Evolutionary conservation across 768 basidiomycete species (phyloP), one percentile per base, ranked within the genome.

Genomic region (Coprinopsis sp.): DNA sequence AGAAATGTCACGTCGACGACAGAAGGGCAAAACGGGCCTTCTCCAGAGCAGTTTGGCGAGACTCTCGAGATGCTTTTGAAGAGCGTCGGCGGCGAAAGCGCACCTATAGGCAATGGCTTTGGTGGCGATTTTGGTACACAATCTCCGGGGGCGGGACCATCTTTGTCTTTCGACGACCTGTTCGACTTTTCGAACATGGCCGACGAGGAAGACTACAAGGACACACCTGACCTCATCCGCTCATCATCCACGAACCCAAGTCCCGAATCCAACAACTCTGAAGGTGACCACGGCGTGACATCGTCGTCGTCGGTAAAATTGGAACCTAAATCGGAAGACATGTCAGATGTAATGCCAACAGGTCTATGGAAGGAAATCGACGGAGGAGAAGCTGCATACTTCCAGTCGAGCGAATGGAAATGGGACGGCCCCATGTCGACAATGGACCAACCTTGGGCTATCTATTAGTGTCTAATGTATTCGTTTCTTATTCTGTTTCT

Each of bases 201-300:
- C 30, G 64, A 69, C 8, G 79, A 79, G 18, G 84, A 87, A 47
- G 83, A 83, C 28, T 78, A 76, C 40, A 63, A 65, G 38, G 70
- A 65, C 6, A 89, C 87, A 3, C 87, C 87, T 7, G 87, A 89
- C 46, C 72, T 90, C 38, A 67, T 85, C 13, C 71, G 73, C 27
- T 78, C 81, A 10, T 82, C 84, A 16, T 86, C 87, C 48, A 78
- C 86, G 12, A 86, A 87, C 53, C 81, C 78, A 10, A 88, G 86
- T 58, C 87, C 87, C 2, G 83, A 84, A 56, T 88, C 86, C 12
- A 78, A 74, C 28, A 77, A 82, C 7, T 43, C 47, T 10, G 86
- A 85, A 55, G 68, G 75, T 24, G 83, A 82, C 46, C 62, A 66
- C 21, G 59, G 8, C 4, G 27, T 28, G 5, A 7, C 69, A 70